Evolutionary conservation across 2,329 filamentous ascomycete species (phyloP).

Genomic region (Tolypocladium inflatum): DNA sequence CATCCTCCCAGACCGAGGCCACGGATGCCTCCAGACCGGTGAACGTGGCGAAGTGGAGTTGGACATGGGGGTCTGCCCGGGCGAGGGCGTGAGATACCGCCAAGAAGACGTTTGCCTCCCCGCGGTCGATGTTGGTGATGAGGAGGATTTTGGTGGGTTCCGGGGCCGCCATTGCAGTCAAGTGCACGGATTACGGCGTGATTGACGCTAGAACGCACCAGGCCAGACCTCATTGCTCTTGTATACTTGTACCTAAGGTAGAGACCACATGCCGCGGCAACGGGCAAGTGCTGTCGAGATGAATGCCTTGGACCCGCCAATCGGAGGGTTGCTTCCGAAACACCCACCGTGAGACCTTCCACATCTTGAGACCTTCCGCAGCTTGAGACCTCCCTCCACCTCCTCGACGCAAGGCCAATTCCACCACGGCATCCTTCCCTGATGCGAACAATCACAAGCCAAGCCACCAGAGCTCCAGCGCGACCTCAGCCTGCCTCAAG

Average conservation of each 20-base stretch:
- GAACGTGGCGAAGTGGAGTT: slow-evolving; percentile 36
- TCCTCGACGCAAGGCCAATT: too few relatives aligned
- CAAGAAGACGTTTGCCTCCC: slow-evolving; percentile 35
- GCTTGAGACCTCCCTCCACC: too few relatives aligned
- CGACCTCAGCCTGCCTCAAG: too few relatives aligned
- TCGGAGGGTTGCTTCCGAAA: too few relatives aligned
- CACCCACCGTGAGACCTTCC: too few relatives aligned
- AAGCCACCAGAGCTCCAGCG: neutral
- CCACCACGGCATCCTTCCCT: neutral
- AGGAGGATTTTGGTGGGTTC: slow-evolving; percentile 21
- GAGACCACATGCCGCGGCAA: too few relatives aligned
- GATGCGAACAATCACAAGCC: neutral
- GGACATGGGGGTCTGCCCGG: slow-evolving; percentile 18
- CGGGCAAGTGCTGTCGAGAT: too few relatives aligned
- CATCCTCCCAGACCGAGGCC: slow-evolving; percentile 5
- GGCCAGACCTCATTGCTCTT: neutral
- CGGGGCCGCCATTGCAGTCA: neutral
- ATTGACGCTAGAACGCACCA: neutral
- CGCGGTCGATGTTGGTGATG: slow-evolving; percentile 34
- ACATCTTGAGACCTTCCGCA: too few relatives aligned
- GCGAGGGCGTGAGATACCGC: slow-evolving; percentile 31
- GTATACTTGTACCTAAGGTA: too few relatives aligned
- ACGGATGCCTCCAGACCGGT: slow-evolving; percentile 16
- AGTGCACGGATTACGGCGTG: neutral
- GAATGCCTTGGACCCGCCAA: too few relatives aligned